Conservation (phyloP, 1,284 basidiomycete species). For the Schizophyllum amplum region DNA sequence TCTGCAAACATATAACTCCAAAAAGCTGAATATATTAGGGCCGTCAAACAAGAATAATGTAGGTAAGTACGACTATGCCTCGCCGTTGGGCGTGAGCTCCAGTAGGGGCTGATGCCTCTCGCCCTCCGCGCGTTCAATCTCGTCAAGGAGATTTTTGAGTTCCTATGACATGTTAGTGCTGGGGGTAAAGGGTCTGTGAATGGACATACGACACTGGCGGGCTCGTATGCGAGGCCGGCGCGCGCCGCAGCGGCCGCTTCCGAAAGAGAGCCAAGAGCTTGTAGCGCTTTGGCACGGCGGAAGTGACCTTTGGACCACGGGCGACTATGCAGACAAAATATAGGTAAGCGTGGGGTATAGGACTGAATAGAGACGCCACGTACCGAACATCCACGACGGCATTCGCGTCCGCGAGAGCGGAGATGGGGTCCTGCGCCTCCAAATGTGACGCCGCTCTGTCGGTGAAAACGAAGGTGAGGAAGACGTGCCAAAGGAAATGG, state of each 20-base stretch:
- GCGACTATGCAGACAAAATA: background rate
- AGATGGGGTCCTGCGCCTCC: slow-evolving; percentile 70
- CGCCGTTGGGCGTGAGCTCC: background rate
- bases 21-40: too few relatives aligned
- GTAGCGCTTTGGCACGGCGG: slow-evolving; percentile 82
- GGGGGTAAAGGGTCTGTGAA: background rate
- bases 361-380: slow-evolving; percentile 53
- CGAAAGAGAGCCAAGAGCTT: slow-evolving; percentile 61
- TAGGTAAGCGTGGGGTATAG: background rate
- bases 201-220: slow-evolving; percentile 61
- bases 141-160: slow-evolving; percentile 13
- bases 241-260: slow-evolving; percentile 82
- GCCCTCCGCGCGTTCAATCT: slow-evolving; percentile 6
- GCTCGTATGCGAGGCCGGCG: slow-evolving; percentile 86
- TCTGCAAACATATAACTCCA: too few relatives aligned
- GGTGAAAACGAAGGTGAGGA: slow-evolving; percentile 81
- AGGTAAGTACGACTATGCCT: background rate
- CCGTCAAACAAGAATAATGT: too few relatives aligned
- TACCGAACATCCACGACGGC: slow-evolving; percentile 80
- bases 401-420: slow-evolving; percentile 87
- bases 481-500: slow-evolving; percentile 77
- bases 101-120: background rate
- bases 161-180: slow-evolving; percentile 10
- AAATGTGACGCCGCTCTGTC: slow-evolving; percentile 87
- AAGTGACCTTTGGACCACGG: slow-evolving; percentile 75